Evolutionary conservation across 768 basidiomycete genomes (phyloP), one percentile per base, ranked within the genome.

Genomic region (Pleurotus citrinopileatus): DNA sequence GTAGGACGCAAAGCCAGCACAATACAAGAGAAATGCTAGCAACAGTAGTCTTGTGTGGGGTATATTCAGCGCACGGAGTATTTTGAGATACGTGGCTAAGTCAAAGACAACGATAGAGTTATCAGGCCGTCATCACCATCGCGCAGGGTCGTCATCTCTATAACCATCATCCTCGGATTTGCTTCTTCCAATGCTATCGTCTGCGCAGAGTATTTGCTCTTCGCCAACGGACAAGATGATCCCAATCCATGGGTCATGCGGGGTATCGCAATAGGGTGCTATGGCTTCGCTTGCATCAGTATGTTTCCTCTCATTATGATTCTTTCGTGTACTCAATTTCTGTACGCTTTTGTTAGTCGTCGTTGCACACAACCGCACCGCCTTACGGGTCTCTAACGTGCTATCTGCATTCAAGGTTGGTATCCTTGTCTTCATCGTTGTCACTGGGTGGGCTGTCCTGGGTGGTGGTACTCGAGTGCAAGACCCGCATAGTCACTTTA

Each of bases 381-480:
- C 40, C 19, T 26, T 46, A 32, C 22, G 55, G 46, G 17, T 60
- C 42, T 58, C 53, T 22, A 58, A 60, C 43, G 43, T 58, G 4
- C 62, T 82, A 34, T 67, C 76, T 20, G 59, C 75, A n/a, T 74
- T 80, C 67, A 81, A 81, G 60, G 73, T 75, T 2, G 27, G 68
- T 6, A 75, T 80, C 46, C 67, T 82, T 2, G 9, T 75, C 19
- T 76, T 82, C 57, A 67, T 87, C 40, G 76, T 82, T 1, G 64
- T 84, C 37, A 77, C 81, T 3, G 79, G 79, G 59, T 78, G 82
- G 70, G 80, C 80, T 20, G 86, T 86, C 7, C 73, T 87, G 8
- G 75, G 77, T 3, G 85, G 83, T 0, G 70, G 74, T 52, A 84
- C 82, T 2, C 72, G 70, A 6, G 74, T 87, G n/a, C 36, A 72